Evolutionary conservation across 1,139 yeast genomes (phyloP).

Genomic region (Suhomyces bribrorum): DNA sequence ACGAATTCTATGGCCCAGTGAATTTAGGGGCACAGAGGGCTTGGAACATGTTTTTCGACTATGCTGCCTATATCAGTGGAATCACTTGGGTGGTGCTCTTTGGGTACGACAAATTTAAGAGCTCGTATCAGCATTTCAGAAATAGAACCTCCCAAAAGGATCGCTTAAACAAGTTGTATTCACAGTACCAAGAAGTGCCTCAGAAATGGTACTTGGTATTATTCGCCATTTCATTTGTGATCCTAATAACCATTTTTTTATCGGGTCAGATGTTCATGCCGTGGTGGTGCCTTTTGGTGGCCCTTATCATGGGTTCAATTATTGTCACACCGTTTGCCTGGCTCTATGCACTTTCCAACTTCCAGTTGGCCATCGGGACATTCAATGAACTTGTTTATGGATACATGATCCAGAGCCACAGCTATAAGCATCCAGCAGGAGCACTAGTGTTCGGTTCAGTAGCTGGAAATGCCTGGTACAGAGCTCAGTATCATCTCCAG

Average conservation of each 20-base stretch:
- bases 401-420: slow-evolving; percentile 36
- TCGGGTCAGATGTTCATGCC: slow-evolving; percentile 49
- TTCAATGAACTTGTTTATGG: slow-evolving; percentile 53
- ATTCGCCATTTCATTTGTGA: slow-evolving; percentile 35
- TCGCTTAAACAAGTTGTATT: slow-evolving; percentile 41
- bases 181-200: slow-evolving; percentile 44
- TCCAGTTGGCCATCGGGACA: slow-evolving; percentile 53
- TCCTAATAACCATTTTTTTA: slow-evolving; percentile 34
- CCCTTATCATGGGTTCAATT: slow-evolving; percentile 41
- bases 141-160: slow-evolving; percentile 26
- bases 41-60: slow-evolving; percentile 54
- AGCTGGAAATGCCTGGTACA: slow-evolving; percentile 56
- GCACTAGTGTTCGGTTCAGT: slow-evolving; percentile 52
- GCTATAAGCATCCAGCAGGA: slow-evolving; percentile 45
- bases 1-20: slow-evolving; percentile 20
- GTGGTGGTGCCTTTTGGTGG: slow-evolving; percentile 50
- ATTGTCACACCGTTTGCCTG: slow-evolving; percentile 53
- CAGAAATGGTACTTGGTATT: slow-evolving; percentile 39
- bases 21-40: slow-evolving; percentile 46
- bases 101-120: slow-evolving; percentile 33
- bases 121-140: slow-evolving; percentile 13
- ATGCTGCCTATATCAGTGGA: slow-evolving; percentile 52
- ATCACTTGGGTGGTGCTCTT: slow-evolving; percentile 46
- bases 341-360: slow-evolving; percentile 52
- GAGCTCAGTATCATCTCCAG: slow-evolving; percentile 52